Conservation (phyloP, 139 green algal genomes). For the Choricystis sp. region DNA sequence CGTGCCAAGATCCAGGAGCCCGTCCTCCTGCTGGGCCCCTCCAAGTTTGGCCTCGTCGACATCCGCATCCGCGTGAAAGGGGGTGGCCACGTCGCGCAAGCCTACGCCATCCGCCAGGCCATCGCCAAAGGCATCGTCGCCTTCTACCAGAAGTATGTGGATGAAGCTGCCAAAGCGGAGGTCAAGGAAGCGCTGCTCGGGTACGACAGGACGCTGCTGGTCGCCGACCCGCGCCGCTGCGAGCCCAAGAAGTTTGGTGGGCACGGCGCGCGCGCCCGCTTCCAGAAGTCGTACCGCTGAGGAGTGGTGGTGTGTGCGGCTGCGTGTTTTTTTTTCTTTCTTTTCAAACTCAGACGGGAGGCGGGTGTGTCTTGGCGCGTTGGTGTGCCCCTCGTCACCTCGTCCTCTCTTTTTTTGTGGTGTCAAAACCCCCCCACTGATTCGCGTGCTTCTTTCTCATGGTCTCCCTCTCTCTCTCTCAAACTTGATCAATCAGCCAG, state of each 20-base stretch:
- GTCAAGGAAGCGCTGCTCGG: constrained; percentile 92
- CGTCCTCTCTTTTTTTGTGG: too few relatives aligned
- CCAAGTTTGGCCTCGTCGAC: constrained; percentile 84
- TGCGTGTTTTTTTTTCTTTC: neutral
- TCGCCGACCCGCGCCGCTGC: constrained; percentile 89
- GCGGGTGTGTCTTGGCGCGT: too few relatives aligned
- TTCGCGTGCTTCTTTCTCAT: too few relatives aligned
- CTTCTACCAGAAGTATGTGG: constrained; percentile 99
- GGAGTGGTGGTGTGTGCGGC: neutral
- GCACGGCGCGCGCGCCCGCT: constrained; percentile 79
- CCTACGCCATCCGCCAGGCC: constrained; percentile 91
- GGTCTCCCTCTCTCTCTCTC: too few relatives aligned
- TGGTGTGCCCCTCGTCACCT: too few relatives aligned
- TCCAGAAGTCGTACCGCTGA: constrained; percentile 99
- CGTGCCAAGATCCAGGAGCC: constrained; percentile 93
- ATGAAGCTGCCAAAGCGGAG: constrained; percentile 94
- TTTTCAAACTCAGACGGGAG: too few relatives aligned
- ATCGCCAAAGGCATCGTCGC: constrained; percentile 95
- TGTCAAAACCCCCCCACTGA: too few relatives aligned
- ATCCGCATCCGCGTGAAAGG: constrained; percentile 93
- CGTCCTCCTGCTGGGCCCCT: constrained; percentile 81
- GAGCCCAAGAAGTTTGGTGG: constrained; percentile 99
- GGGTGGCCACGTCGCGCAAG: constrained; percentile 89
- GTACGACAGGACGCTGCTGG: constrained; percentile 95
- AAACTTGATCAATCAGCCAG: too few relatives aligned